phyloP scores from a whole-genome alignment of 352 stramenopile species.

The Phytopythium mirpurense region DNA sequence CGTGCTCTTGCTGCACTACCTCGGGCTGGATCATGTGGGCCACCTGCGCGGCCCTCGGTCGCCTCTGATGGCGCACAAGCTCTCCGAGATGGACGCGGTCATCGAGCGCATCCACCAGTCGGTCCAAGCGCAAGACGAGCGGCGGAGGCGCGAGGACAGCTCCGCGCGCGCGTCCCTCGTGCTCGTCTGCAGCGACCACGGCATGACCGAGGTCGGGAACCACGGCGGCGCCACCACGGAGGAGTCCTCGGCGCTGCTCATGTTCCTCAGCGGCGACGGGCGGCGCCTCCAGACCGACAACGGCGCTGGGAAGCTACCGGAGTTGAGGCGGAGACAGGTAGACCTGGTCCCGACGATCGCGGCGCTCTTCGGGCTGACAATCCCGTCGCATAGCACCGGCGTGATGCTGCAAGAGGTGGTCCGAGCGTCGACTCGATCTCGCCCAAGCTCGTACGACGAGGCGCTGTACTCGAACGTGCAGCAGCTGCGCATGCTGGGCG shows the following conservation, averaged over 20 bases:
- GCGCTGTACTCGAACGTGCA: constrained; percentile 54
- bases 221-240: constrained; percentile 81
- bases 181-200: constrained; percentile 82
- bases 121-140: constrained; percentile 50
- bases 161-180: constrained; percentile 51
- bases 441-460: constrained; percentile 7
- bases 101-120: constrained; percentile 54
- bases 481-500: constrained; percentile 46
- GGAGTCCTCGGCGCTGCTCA: constrained; percentile 75
- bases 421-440: constrained; percentile 13
- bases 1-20: constrained; percentile 81
- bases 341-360: constrained; percentile 85
- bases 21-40: constrained; percentile 84
- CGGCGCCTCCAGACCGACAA: constrained; percentile 10
- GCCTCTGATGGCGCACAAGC: constrained; percentile 68
- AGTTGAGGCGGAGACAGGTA: constrained; percentile 46
- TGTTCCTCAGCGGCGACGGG: constrained; percentile 63
- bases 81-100: constrained; percentile 80
- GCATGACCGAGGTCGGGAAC: constrained; percentile 87
- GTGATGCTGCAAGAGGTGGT: constrained; percentile 62
- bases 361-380: constrained; percentile 59
- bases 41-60: constrained; percentile 79
- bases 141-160: constrained; percentile 16
- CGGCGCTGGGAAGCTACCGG: constrained; percentile 2
- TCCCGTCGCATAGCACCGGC: constrained; percentile 62